Percentiles rank a stretch among this genome's conserved stretches.
These are phyloP conservation scores for Rosa rugosa DNA, from an alignment of 306 rosid genomes.

Conservation along the genomic window DNA sequence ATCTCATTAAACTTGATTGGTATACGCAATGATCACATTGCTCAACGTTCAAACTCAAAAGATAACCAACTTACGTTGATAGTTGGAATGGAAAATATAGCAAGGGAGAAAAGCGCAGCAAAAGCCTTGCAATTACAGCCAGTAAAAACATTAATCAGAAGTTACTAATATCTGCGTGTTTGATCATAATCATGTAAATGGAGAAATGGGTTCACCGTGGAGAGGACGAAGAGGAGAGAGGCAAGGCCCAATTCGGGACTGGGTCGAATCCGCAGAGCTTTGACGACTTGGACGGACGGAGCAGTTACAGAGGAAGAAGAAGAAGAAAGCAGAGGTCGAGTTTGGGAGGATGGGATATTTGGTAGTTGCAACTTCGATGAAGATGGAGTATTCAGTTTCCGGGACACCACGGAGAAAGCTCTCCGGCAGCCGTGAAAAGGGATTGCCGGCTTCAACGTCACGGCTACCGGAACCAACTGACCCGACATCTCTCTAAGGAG, in stretches of 20 bases:
- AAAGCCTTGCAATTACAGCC: slow-evolving; percentile 35
- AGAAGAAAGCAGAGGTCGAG: not conserved
- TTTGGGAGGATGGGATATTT: slow-evolving; percentile 5
- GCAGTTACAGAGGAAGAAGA: not conserved
- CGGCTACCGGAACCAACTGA: not conserved
- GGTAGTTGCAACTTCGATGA: not conserved
- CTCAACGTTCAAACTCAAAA: no score
- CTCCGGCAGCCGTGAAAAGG: not conserved
- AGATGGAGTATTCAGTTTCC: not conserved
- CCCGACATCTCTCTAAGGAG: no score
- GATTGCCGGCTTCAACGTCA: not conserved
- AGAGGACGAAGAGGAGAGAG: slow-evolving; percentile 28
- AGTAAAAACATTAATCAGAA: not conserved
- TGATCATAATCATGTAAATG: not conserved
- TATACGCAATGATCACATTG: not conserved
- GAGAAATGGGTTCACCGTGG: slow-evolving; percentile 16
- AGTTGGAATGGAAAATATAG: slow-evolving; percentile 47
- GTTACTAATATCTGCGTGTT: not conserved
- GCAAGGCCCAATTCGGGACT: slow-evolving; percentile 22
- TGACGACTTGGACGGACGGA: not conserved
- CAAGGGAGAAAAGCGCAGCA: slow-evolving; percentile 45
- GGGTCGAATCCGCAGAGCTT: slow-evolving; percentile 6
- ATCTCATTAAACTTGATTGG: not conserved
- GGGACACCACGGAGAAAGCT: not conserved
- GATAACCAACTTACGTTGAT: slow-evolving; percentile 2